Evolutionary conservation across 1,139 yeast species (phyloP).

Genomic region (Zygosaccharomyces sapae): DNA sequence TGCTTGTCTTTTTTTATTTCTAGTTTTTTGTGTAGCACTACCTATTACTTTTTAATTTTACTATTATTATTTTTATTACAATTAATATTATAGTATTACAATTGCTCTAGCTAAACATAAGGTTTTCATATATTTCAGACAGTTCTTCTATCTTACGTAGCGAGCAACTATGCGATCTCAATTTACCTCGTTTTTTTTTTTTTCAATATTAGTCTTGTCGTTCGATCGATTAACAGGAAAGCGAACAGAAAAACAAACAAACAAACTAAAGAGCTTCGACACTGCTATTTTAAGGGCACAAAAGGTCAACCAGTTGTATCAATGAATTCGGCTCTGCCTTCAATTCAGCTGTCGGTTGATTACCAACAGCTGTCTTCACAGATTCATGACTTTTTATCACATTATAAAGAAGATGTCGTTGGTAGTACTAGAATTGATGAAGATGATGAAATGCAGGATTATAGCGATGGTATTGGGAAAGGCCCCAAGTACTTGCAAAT

Average conservation of each 20-base stretch:
- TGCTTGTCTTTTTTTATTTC: neutral
- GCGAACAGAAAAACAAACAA: neutral
- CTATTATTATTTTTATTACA: too few relatives aligned
- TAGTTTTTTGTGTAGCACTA: neutral
- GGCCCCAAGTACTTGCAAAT: conserved; percentile 75
- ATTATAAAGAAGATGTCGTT: conserved; percentile 44
- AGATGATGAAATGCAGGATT: conserved; percentile 37
- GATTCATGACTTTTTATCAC: conserved; percentile 55
- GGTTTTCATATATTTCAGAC: too few relatives aligned
- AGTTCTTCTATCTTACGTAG: too few relatives aligned
- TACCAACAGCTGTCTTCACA: conserved; percentile 52
- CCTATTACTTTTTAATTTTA: neutral
- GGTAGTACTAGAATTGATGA: conserved; percentile 27
- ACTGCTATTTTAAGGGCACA: neutral
- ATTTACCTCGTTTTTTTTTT: neutral
- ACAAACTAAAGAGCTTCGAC: neutral
- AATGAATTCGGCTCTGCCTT: conserved; percentile 34
- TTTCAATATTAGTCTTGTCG: neutral
- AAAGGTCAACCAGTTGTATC: neutral
- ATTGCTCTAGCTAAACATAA: too few relatives aligned
- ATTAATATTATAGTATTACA: too few relatives aligned
- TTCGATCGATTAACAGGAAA: neutral
- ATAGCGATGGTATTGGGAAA: conserved; percentile 33
- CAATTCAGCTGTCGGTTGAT: conserved; percentile 56
- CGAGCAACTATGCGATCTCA: neutral